Percentiles rank a stretch among this genome's conserved stretches.
Evolutionary conservation across 768 basidiomycete species (phyloP).

Genomic region (Lentinus tigrinus): DNA sequence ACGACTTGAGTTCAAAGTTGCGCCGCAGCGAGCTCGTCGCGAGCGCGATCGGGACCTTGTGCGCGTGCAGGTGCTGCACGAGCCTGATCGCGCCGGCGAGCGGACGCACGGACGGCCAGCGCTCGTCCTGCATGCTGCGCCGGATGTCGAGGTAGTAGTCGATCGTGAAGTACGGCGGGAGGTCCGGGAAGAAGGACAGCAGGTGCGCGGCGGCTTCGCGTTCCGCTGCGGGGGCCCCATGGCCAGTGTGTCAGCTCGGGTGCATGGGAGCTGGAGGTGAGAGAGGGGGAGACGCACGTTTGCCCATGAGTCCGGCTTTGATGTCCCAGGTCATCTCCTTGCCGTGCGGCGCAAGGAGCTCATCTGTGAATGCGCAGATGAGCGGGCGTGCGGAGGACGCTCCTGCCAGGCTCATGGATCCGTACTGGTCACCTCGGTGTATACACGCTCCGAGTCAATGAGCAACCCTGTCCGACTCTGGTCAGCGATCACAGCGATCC

Average conservation of each 20-base stretch:
- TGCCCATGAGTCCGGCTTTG: slow-evolving; percentile 87
- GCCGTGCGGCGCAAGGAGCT: slow-evolving; percentile 69
- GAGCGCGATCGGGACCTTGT: slow-evolving; percentile 74
- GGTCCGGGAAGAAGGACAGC: slow-evolving; percentile 74
- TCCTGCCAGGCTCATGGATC: slow-evolving; percentile 1
- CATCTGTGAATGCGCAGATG: slow-evolving; percentile 43
- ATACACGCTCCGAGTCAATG: slow-evolving; percentile 76
- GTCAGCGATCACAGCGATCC: too few relatives aligned
- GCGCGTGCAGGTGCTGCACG: slow-evolving; percentile 64
- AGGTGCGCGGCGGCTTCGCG: slow-evolving; percentile 61
- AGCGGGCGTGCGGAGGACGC: background rate
- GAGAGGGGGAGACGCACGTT: slow-evolving; percentile 46
- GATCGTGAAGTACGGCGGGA: slow-evolving; percentile 50
- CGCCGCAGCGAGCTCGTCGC: slow-evolving; percentile 73
- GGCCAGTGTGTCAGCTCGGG: background rate
- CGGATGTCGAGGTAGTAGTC: slow-evolving; percentile 61
- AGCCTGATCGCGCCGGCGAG: slow-evolving; percentile 75
- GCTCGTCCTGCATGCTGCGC: slow-evolving; percentile 53
- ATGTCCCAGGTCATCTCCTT: slow-evolving; percentile 86
- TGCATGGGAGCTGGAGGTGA: background rate
- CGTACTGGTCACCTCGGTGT: slow-evolving; percentile 77
- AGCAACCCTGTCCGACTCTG: slow-evolving; percentile 49
- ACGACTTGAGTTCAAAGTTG: slow-evolving; percentile 68
- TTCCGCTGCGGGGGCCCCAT: slow-evolving; percentile 52
- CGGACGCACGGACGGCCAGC: slow-evolving; percentile 68